Conservation (phyloP, 345 rosid genomes). For the Carallia pectinifolia region DNA sequence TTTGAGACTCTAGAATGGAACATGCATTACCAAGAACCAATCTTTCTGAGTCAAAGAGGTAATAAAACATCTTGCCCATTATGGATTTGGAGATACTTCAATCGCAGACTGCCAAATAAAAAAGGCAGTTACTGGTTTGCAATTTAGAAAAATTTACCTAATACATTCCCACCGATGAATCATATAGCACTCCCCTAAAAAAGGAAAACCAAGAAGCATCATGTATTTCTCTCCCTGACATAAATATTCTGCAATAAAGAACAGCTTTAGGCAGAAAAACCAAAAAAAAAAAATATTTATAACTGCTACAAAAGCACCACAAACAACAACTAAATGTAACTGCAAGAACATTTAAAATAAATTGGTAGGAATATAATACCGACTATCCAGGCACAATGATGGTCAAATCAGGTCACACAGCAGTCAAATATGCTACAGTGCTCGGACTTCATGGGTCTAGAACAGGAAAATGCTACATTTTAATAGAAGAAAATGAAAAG, state of each 20-base stretch:
- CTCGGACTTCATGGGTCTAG: constrained; percentile 89
- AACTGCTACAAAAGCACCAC: neutral
- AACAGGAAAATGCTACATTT: constrained; percentile 14
- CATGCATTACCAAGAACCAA: too few species aligned
- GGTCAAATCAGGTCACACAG: constrained; percentile 93
- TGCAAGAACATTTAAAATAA: neutral
- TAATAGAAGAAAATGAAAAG: neutral
- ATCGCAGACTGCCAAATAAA: too few species aligned
- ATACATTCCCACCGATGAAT: too few species aligned
- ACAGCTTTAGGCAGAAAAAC: constrained; percentile 9
- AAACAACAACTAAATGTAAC: neutral
- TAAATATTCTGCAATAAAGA: constrained; percentile 71
- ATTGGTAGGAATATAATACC: constrained; percentile 12
- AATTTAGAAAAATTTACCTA: too few species aligned
- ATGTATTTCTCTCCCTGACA: constrained; percentile 81
- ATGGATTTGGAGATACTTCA: too few species aligned
- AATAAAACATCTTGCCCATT: too few species aligned
- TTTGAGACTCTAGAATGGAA: too few species aligned
- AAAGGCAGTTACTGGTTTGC: too few species aligned
- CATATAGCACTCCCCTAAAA: constrained; percentile 57
- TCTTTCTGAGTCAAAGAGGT: too few species aligned
- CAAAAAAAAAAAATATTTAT: too few species aligned
- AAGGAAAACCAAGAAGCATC: constrained; percentile 88
- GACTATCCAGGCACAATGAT: constrained; percentile 99
- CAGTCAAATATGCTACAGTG: constrained; percentile 87